phyloP scores from a whole-genome alignment of 805 yeast species.

The Suhomyces sp. region DNA sequence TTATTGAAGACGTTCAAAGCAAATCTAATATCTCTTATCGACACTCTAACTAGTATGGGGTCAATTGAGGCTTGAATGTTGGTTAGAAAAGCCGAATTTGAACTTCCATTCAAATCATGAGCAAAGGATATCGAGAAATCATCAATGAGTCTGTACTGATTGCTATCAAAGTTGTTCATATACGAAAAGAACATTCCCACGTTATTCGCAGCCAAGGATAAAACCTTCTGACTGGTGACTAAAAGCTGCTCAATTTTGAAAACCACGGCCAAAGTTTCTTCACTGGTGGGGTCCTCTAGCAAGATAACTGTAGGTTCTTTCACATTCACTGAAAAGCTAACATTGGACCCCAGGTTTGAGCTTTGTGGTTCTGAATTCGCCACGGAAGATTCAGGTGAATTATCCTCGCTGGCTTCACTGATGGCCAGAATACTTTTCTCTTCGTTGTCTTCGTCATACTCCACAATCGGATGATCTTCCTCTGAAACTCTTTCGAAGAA shows the following conservation, averaged over 20 bases:
- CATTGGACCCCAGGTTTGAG: constrained; percentile 8
- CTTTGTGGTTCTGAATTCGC: background rate
- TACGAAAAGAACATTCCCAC: constrained; percentile 82
- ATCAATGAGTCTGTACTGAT: constrained; percentile 72
- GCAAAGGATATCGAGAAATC: constrained; percentile 81
- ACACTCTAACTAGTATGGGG: constrained; percentile 75
- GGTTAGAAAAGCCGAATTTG: constrained; percentile 55
- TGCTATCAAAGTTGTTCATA: constrained; percentile 66
- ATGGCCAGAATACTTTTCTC: background rate
- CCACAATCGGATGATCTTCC: constrained; percentile 13
- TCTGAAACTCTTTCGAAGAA: constrained; percentile 55
- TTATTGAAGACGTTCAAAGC: constrained; percentile 71
- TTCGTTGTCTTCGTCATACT: constrained; percentile 15
- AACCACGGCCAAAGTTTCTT: constrained; percentile 81
- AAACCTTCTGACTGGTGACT: constrained; percentile 63
- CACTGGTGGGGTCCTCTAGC: constrained; percentile 71
- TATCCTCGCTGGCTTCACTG: background rate
- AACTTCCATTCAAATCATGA: constrained; percentile 68
- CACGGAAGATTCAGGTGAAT: background rate
- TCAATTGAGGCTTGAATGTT: constrained; percentile 70
- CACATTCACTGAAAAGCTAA: constrained; percentile 64
- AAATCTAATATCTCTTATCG: constrained; percentile 80
- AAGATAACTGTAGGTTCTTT: constrained; percentile 75
- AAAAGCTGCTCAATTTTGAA: constrained; percentile 80
- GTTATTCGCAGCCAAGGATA: constrained; percentile 66